Percentiles rank a stretch among this genome's conserved stretches.
Conservation (phyloP, 805 yeast species). For the Wickerhamomyces pijperi region DNA sequence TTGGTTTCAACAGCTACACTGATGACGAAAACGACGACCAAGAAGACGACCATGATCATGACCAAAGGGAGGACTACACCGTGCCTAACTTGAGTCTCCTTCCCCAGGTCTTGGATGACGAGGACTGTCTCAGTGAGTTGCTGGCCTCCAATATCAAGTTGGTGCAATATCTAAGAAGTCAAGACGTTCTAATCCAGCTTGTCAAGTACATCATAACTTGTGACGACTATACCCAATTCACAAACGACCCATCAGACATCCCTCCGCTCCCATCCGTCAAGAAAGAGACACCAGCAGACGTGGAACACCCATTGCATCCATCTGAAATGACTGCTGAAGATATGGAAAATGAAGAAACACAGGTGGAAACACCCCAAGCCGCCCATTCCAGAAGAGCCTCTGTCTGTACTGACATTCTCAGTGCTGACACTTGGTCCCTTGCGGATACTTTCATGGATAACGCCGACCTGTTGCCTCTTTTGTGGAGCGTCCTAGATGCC, state of each 20-base stretch:
- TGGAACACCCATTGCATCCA: no score
- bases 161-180: constrained; percentile 69
- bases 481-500: constrained; percentile 75
- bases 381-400: constrained; percentile 38
- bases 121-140: constrained; percentile 62
- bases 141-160: constrained; percentile 64
- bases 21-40: constrained; percentile 13
- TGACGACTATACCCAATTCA: constrained; percentile 7
- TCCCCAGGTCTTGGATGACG: constrained; percentile 62
- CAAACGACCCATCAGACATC: constrained; percentile 3
- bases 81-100: constrained; percentile 29
- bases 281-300: neutral
- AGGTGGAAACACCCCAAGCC: constrained; percentile 28
- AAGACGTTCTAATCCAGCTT: constrained; percentile 57
- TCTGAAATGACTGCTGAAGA: no score
- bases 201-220: constrained; percentile 51
- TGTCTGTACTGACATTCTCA: constrained; percentile 77
- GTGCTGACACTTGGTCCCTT: constrained; percentile 90
- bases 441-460: constrained; percentile 84
- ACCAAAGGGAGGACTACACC: constrained; percentile 22
- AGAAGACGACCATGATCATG: constrained; percentile 22
- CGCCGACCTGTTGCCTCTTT: constrained; percentile 45
- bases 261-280: constrained; percentile 6
- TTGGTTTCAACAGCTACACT: constrained; percentile 10
- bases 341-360: constrained; percentile 15